These are phyloP conservation scores for Metschnikowia henanensis DNA, from an alignment of 805 yeast species.

Conservation along the genomic window DNA sequence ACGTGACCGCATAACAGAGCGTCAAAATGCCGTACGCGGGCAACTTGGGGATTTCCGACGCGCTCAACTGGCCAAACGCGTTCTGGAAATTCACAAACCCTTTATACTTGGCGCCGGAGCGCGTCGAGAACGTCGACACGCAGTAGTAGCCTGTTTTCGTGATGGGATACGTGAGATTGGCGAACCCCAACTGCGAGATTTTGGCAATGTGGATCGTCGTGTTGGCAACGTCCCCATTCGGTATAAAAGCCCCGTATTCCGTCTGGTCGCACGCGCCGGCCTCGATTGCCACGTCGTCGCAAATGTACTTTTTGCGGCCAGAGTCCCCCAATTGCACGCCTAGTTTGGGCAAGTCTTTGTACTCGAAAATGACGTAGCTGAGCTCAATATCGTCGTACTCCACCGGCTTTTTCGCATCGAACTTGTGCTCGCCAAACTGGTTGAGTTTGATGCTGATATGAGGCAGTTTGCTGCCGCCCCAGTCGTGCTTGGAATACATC, in stretches of 20 bases:
- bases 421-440: slow-evolving; percentile 29
- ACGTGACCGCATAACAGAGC: slow-evolving; percentile 75
- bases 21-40: slow-evolving; percentile 88
- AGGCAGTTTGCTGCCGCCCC: slow-evolving; percentile 80
- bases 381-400: slow-evolving; percentile 44
- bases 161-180: slow-evolving; percentile 62
- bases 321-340: slow-evolving; percentile 51
- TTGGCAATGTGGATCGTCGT: slow-evolving; percentile 58
- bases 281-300: slow-evolving; percentile 69
- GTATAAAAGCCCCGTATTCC: slow-evolving; percentile 63
- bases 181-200: slow-evolving; percentile 57
- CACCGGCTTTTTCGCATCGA: slow-evolving; percentile 21
- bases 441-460: slow-evolving; percentile 33
- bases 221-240: slow-evolving; percentile 45
- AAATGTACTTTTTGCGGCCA: slow-evolving; percentile 53
- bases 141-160: slow-evolving; percentile 89
- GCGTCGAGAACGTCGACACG: slow-evolving; percentile 64
- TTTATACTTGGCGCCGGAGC: slow-evolving; percentile 45
- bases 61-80: slow-evolving; percentile 87
- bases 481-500: slow-evolving; percentile 81
- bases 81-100: slow-evolving; percentile 84
- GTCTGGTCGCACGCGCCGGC: slow-evolving; percentile 50
- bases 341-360: slow-evolving; percentile 66
- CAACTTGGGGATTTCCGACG: slow-evolving; percentile 86
- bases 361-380: slow-evolving; percentile 79